These are phyloP conservation scores for Chalaropsis ovoidea DNA, from an alignment of 2,329 filamentous ascomycete genomes.

Conservation along the genomic window DNA sequence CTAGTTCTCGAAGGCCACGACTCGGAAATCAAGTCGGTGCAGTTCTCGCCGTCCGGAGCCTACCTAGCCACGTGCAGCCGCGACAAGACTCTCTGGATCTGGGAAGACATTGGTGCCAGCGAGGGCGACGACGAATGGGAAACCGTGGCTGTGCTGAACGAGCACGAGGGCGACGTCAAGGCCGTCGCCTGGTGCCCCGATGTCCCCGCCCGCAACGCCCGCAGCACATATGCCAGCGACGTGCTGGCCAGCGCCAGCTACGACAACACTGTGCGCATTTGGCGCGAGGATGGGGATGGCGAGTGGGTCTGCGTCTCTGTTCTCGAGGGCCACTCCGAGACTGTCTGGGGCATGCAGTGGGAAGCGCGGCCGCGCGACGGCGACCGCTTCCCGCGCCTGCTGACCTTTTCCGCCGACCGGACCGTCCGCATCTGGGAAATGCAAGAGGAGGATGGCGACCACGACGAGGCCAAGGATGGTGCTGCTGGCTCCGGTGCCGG, in stretches of 20 bases:
- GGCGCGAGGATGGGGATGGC: conserved; percentile 75
- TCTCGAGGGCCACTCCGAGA: conserved; percentile 69
- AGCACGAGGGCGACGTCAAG: conserved; percentile 94
- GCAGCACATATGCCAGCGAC: conserved; percentile 49
- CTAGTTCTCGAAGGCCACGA: conserved; percentile 92
- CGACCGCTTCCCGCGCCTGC: conserved; percentile 49
- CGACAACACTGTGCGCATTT: conserved; percentile 80
- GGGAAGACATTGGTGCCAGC: conserved; percentile 71
- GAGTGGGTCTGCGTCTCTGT: conserved; percentile 88
- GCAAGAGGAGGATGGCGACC: conserved; percentile 44
- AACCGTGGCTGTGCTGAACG: conserved; percentile 86
- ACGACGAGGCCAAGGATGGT: conserved; percentile 31
- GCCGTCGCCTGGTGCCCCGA: conserved; percentile 84
- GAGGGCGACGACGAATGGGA: conserved; percentile 91
- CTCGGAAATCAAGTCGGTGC: conserved; percentile 75
- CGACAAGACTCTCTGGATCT: conserved; percentile 96
- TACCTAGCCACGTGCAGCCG: conserved; percentile 82
- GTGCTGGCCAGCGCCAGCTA: conserved; percentile 86
- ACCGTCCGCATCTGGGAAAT: conserved; percentile 72
- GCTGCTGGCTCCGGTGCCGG: conserved; percentile 36
- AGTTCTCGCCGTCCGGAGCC: conserved; percentile 62
- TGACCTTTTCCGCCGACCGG: conserved; percentile 77
- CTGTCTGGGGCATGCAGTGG: conserved; percentile 82
- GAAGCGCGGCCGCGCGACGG: conserved; percentile 39
- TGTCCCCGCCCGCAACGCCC: conserved; percentile 40